These are phyloP conservation scores for Puccinia polysora DNA, from an alignment of 1,284 basidiomycete genomes.

Conservation along the genomic window DNA sequence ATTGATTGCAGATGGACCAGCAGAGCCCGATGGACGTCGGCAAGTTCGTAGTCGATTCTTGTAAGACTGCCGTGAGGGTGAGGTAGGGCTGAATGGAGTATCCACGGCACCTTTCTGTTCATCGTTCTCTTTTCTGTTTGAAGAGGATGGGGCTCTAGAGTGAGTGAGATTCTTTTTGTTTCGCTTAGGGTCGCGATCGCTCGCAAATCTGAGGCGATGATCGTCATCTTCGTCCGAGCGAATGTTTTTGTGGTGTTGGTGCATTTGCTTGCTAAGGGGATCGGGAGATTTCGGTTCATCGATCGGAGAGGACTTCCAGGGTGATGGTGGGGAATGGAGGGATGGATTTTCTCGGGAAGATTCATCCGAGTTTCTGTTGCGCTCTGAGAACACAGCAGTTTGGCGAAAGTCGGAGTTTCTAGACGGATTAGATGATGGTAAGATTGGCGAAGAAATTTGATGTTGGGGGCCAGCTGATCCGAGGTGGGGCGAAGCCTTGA, in stretches of 20 bases:
- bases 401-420: too few relatives aligned
- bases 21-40: constrained; percentile 6
- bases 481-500: not conserved
- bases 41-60: constrained; percentile 22
- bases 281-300: not conserved
- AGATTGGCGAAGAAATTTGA: constrained; percentile 2
- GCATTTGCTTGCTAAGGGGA: constrained; percentile 12
- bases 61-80: constrained; percentile 12
- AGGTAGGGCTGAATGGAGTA: not conserved
- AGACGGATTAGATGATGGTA: not conserved
- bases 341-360: not conserved
- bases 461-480: not conserved
- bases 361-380: not conserved
- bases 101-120: not conserved
- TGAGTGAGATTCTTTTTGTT: constrained; percentile 26
- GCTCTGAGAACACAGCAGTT: constrained; percentile 2
- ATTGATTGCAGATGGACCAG: not conserved
- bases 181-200: constrained; percentile 11
- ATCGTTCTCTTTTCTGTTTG: constrained; percentile 3
- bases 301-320: not conserved
- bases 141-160: not conserved
- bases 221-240: constrained; percentile 28
- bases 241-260: constrained; percentile 24
- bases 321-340: not conserved
- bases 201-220: not conserved